phyloP scores from a whole-genome alignment of 1,284 basidiomycete species.

The Cryptococcus wingfieldii region DNA sequence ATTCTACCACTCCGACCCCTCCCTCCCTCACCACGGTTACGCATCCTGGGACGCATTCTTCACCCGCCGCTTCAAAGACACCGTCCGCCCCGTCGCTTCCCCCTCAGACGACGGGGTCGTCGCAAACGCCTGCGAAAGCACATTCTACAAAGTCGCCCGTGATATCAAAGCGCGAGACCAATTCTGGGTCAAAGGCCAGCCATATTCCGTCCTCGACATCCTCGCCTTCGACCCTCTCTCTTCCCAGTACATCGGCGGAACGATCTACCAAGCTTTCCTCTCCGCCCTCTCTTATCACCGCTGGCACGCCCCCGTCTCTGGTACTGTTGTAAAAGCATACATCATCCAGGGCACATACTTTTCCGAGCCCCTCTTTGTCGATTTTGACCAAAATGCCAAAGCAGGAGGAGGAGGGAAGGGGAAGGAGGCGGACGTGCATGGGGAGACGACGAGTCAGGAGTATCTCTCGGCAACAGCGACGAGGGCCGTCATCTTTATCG shows the following conservation, averaged over 20 bases:
- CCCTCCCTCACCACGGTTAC: conserved; percentile 50
- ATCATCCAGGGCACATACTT: conserved; percentile 57
- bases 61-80: conserved; percentile 49
- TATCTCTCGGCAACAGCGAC: conserved; percentile 50
- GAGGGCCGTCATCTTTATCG: conserved; percentile 56
- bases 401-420: neutral
- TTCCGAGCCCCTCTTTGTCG: conserved; percentile 43
- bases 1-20: conserved; percentile 52
- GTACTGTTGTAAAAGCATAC: conserved; percentile 51
- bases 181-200: conserved; percentile 55
- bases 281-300: conserved; percentile 55
- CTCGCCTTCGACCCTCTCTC: conserved; percentile 44
- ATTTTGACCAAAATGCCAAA: conserved; percentile 18
- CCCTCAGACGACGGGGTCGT: conserved; percentile 50
- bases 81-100: conserved; percentile 49
- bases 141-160: conserved; percentile 45
- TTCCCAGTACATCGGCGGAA: conserved; percentile 53
- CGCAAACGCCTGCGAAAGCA: conserved; percentile 54
- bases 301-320: conserved; percentile 57
- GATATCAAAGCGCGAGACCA: conserved; percentile 46
- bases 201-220: conserved; percentile 52
- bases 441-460: conserved; percentile 44
- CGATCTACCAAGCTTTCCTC: conserved; percentile 58
- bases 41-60: conserved; percentile 59
- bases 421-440: conserved; percentile 27